Base-by-base conservation (phyloP, 495 filamentous ascomycete genomes). In the Xylaria bambusicola region DNA sequence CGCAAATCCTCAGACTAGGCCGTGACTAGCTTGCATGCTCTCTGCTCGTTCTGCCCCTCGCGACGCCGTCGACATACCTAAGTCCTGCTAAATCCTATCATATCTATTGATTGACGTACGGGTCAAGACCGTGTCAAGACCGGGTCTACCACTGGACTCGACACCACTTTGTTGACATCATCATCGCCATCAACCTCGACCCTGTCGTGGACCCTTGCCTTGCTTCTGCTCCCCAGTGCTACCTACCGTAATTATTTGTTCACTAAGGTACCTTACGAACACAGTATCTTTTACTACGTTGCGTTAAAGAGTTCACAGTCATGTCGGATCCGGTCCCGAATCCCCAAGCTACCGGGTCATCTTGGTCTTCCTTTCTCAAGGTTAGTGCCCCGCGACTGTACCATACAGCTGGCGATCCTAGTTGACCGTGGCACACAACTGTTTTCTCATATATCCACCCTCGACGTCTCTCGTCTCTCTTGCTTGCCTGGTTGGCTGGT, bases 311-410 rank as follows among this genome's bases (percentile, higher is more conserved):
- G 44, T 12, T 18, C 17, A 13, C 23, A 33, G 40, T 52, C 12
- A 67, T 70, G 68, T 64, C 68, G 42, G 68, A 70, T 38, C 60
- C 58, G 31, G 35, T 54, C 48, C 68, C 55, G 8, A 66, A 68
- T 45, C 31, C 70, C 42, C 75, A 77, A 60, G 71, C 69, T 8
- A 63, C 56, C 58, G 71, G 70, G 26, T 74, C 77, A 40, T 77
- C 73, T 62, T 82, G 79, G 79, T 66, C 74, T 20, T 66, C 79
- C 12, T 84, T 82, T 60, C 72, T 84, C 64, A 84, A 82, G 71
- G 81, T 83, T 38, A 45, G 23, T 2, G 27, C 50, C 59, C 64
- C 52, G 51, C 47, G 3, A 15, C 36, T 3, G 15, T 13, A 9
- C 36, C 15, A 3, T 33, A 33, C 9, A 2, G 9, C 20, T 40